phyloP scores from a whole-genome alignment of 345 rosid genomes.

The Rubroshorea leprosula region DNA sequence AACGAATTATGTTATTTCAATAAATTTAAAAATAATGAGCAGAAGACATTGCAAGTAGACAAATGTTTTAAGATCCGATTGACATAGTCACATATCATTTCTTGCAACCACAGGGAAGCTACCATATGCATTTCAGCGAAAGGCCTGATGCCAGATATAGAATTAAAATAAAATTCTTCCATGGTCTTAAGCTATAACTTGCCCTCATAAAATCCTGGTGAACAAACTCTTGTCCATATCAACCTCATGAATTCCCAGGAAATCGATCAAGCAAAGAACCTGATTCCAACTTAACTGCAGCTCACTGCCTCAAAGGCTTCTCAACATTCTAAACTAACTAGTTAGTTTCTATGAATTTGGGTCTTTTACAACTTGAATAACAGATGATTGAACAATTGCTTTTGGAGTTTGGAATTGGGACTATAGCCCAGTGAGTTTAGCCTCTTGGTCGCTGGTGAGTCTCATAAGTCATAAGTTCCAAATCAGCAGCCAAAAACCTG shows the following conservation, averaged over 20 bases:
- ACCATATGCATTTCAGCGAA: not conserved
- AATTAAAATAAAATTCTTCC: too few species aligned
- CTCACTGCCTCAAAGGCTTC: not conserved
- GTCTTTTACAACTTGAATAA: not conserved
- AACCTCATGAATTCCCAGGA: not conserved
- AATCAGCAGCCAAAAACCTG: too few species aligned
- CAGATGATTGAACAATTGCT: not conserved
- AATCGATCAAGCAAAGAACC: not conserved
- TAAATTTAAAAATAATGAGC: not conserved
- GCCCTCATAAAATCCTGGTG: not conserved
- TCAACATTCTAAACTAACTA: not conserved
- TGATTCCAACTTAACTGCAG: not conserved
- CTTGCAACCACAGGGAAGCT: not conserved
- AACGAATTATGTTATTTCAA: not conserved
- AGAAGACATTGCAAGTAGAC: conserved; percentile 12
- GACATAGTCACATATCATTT: conserved; percentile 1
- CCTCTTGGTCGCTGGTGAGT: too few species aligned
- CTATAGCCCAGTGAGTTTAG: not conserved
- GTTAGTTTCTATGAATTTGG: not conserved
- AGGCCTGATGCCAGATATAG: not conserved
- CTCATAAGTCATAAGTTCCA: too few species aligned
- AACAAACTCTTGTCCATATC: not conserved
- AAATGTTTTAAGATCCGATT: conserved; percentile 3
- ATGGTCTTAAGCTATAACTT: not conserved
- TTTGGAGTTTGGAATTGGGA: not conserved